These are phyloP conservation scores for Closterium sp. DNA, from an alignment of 139 green algal species.

Conservation along the genomic window DNA sequence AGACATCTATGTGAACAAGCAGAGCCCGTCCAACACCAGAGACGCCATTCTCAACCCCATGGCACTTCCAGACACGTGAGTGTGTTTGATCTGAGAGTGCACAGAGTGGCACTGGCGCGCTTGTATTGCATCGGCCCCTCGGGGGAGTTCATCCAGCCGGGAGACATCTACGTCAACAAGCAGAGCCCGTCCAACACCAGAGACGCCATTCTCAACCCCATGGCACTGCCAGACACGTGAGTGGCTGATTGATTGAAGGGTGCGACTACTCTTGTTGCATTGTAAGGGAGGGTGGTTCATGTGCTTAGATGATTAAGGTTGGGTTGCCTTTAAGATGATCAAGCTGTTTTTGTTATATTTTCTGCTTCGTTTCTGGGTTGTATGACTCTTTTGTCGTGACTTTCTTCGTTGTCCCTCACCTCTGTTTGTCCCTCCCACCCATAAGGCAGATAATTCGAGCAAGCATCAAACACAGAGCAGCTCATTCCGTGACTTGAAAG, in stretches of 20 bases:
- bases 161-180: constrained; percentile 93
- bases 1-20: constrained; percentile 93
- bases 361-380: no score
- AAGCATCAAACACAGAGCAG: no score
- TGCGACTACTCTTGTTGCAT: background rate
- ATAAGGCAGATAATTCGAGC: no score
- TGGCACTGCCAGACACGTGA: constrained; percentile 66
- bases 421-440: no score
- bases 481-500: no score
- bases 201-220: constrained; percentile 63
- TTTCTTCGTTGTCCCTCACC: no score
- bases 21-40: constrained; percentile 80
- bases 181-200: constrained; percentile 81
- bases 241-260: background rate
- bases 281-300: background rate
- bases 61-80: constrained; percentile 66
- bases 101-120: no score
- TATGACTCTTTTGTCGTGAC: no score
- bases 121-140: no score
- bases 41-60: constrained; percentile 64
- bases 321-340: no score
- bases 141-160: constrained; percentile 76
- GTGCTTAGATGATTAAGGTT: no score
- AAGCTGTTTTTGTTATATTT: no score
- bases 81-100: background rate